Conservation (phyloP, 225 moss, liverwort and hornwort genomes). For the Ulota crispa region DNA sequence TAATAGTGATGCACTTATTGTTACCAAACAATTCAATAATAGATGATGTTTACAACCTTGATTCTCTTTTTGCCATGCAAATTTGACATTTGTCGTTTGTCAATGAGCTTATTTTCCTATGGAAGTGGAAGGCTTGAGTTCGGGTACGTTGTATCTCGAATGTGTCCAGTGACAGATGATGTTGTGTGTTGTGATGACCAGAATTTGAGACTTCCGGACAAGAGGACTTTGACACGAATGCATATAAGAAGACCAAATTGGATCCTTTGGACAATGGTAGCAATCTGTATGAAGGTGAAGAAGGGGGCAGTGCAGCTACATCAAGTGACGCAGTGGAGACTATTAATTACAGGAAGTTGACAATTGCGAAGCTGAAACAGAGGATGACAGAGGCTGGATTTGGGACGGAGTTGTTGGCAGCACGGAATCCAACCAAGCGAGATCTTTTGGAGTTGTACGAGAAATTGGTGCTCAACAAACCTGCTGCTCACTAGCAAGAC, state of each 20-base stretch:
- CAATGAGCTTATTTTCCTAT: too few species aligned
- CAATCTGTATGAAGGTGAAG: conserved; percentile 48
- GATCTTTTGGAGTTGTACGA: conserved; percentile 76
- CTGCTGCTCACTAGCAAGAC: not conserved
- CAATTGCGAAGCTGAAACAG: conserved; percentile 74
- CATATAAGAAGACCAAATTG: conserved; percentile 50
- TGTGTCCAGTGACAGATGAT: not conserved
- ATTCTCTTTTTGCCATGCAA: too few species aligned
- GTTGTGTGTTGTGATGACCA: not conserved
- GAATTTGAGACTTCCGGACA: conserved; percentile 63
- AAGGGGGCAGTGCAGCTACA: conserved; percentile 46
- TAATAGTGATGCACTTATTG: too few species aligned
- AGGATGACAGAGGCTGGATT: conserved; percentile 76
- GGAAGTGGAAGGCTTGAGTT: too few species aligned
- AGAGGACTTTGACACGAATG: conserved; percentile 67
- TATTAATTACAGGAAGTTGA: conserved; percentile 64
- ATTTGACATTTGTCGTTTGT: too few species aligned
- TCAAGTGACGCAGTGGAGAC: conserved; percentile 33
- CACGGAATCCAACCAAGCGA: conserved; percentile 67
- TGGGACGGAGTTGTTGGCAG: conserved; percentile 66
- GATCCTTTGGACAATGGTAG: conserved; percentile 73
- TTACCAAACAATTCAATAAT: too few species aligned
- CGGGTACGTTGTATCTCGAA: not conserved
- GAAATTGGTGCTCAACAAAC: conserved; percentile 48
- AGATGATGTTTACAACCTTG: too few species aligned